These are phyloP conservation scores for Diplotaxis tenuifolia DNA, from an alignment of 345 rosid genomes.

Conservation along the genomic window DNA sequence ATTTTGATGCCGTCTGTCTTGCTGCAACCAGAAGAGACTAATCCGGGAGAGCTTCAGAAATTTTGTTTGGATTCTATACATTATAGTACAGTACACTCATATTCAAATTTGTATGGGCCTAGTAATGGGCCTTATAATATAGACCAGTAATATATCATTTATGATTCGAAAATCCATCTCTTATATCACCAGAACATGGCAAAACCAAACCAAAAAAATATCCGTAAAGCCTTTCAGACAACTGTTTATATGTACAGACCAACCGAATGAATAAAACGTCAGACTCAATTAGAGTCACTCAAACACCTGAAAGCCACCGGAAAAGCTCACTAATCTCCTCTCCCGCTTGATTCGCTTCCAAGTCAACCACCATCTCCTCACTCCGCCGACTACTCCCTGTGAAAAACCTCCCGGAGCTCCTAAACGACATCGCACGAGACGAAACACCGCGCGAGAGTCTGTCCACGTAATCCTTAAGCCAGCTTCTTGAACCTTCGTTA, in stretches of 20 bases:
- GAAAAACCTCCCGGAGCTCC: slow-evolving; percentile 83
- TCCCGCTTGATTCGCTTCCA: slow-evolving; percentile 66
- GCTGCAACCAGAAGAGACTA: not conserved
- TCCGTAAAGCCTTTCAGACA: not conserved
- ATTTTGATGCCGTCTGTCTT: not conserved
- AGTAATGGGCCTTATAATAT: not conserved
- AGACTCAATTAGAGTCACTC: slow-evolving; percentile 37
- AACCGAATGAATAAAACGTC: slow-evolving; percentile 8
- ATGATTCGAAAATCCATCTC: not conserved
- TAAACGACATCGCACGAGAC: slow-evolving; percentile 44
- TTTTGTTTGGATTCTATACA: not conserved
- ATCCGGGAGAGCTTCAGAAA: not conserved
- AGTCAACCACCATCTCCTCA: slow-evolving; percentile 50
- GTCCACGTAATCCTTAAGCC: slow-evolving; percentile 86
- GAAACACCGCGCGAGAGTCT: slow-evolving; percentile 53
- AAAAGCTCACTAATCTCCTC: slow-evolving; percentile 91
- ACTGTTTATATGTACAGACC: slow-evolving; percentile 27
- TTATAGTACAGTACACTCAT: not conserved
- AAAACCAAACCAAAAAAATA: not conserved
- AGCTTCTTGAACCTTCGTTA: slow-evolving; percentile 53
- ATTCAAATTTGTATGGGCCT: not conserved
- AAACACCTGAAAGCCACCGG: slow-evolving; percentile 89
- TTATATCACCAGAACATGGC: not conserved
- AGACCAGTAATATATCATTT: not conserved
- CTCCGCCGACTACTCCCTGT: slow-evolving; percentile 81